Evolutionary conservation across 2,329 filamentous ascomycete genomes (phyloP).

Genomic region (Tolypocladium amazonense): DNA sequence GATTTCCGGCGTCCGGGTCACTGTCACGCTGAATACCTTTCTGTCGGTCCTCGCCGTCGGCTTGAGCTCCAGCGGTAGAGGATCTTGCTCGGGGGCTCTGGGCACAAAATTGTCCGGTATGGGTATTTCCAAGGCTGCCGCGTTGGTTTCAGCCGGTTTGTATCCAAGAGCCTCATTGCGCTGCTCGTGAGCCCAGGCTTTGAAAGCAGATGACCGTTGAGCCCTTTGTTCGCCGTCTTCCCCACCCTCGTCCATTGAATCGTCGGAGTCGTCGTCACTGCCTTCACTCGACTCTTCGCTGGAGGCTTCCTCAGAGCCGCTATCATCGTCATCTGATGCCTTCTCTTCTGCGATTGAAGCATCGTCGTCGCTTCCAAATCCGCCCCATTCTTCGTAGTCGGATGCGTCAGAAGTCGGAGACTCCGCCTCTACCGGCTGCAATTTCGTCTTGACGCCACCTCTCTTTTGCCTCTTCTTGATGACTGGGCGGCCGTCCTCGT

Average conservation of each 20-base stretch:
- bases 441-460: conserved; percentile 47
- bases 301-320: conserved; percentile 12
- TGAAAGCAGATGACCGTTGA: conserved; percentile 59
- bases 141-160: conserved; percentile 31
- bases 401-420: conserved; percentile 25
- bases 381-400: conserved; percentile 46
- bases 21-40: conserved; percentile 66
- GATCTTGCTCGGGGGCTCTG: conserved; percentile 58
- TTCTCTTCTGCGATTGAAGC: conserved; percentile 11
- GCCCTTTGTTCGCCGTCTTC: conserved; percentile 14
- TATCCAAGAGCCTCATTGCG: conserved; percentile 74
- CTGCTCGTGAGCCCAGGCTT: conserved; percentile 81
- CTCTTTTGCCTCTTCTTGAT: conserved; percentile 74
- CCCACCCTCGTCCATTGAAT: conserved; percentile 20
- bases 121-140: conserved; percentile 38
- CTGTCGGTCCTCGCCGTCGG: conserved; percentile 49
- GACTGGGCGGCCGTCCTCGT: conserved; percentile 68
- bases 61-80: conserved; percentile 55
- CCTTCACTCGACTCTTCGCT: conserved; percentile 21
- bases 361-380: conserved; percentile 44
- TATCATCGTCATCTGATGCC: conserved; percentile 14
- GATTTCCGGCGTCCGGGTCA: conserved; percentile 61
- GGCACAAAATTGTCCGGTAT: conserved; percentile 54
- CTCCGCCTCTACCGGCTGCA: conserved; percentile 31
- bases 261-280: conserved; percentile 15